Base-by-base conservation (phyloP, 371 early-diverging fungal species). In the Blakeslea trispora region DNA sequence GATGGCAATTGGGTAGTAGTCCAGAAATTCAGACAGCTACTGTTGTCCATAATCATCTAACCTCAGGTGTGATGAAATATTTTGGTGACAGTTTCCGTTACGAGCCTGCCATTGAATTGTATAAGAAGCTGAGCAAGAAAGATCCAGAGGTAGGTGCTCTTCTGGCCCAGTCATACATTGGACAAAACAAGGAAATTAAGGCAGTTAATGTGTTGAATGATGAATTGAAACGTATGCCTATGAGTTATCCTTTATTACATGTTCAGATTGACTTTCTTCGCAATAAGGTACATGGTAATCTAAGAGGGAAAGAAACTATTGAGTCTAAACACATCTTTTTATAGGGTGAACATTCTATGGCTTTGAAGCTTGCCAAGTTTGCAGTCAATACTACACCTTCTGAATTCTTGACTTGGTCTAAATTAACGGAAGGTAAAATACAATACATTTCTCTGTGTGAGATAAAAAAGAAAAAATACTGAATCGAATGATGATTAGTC, bases 371-470 rank as follows among this genome's bases (percentile, higher is more conserved):
- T 8, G 94, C 95, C 23, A 91, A 93, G 60, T 86, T 89, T 66
- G 96, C 95, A 15, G 97, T 96, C 19, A 91, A 94, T 63, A 86
- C 84, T 34, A 94, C 97, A 0, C 97, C 98, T 3, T 93, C 94
- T 39, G 98, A 97, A 72, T 96, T 91, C 66, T 71, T 84, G 18
- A 92, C 95, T 1, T 97, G 98, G 98, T 87, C 91, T 18, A 93
- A 93, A 66, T 79, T 97, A n/a, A 91, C 95, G 1, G 89, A 96
- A 65, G 82, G 77, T 73, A 62, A 48, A 5, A 23, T 5, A 10
- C 15, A 3, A 43, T 32, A 32, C 10, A 49, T 32, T 19, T 49
- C 31, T 48, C 3, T 28, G 3, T 28, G 3, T 28, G 28, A 28
- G 3, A 5, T 28, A 28, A n/a, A n/a, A n/a, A n/a, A n/a, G n/a